These are phyloP conservation scores for Aegilops bicornis DNA, from an alignment of 176 grass and related monocot genomes.

Conservation along the genomic window DNA sequence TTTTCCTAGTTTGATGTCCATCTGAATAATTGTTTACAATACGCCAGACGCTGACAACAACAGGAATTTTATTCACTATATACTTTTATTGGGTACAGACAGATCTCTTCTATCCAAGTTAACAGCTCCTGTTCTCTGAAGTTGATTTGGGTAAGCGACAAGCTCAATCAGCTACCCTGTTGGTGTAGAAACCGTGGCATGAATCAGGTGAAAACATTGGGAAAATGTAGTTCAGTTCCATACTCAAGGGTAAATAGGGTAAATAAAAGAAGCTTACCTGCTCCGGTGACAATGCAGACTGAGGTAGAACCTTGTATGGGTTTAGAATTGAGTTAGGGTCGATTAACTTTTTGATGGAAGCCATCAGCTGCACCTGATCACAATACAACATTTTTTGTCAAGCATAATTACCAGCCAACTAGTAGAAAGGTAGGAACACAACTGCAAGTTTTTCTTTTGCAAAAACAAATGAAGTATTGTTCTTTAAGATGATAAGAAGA, in stretches of 20 bases:
- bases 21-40: too few relatives aligned
- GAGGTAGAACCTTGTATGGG: constrained; percentile 93
- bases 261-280: constrained; percentile 22
- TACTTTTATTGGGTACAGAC: too few relatives aligned
- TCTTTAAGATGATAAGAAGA: background rate
- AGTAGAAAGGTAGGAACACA: constrained; percentile 1
- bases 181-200: background rate
- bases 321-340: constrained; percentile 90
- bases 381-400: background rate
- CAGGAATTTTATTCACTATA: too few relatives aligned
- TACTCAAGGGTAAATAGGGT: too few relatives aligned
- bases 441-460: background rate
- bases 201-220: background rate
- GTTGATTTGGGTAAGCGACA: background rate
- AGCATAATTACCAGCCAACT: background rate
- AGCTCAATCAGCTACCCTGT: constrained; percentile 14
- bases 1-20: too few relatives aligned
- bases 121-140: too few relatives aligned
- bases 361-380: constrained; percentile 30
- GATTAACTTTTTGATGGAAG: constrained; percentile 76
- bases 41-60: too few relatives aligned
- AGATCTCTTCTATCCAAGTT: too few relatives aligned
- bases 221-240: background rate
- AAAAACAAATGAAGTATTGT: background rate
- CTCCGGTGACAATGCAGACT: constrained; percentile 46